Evolutionary conservation across 164 flowering plant genomes (phyloP).

Genomic region (Dillenia turbinata): DNA sequence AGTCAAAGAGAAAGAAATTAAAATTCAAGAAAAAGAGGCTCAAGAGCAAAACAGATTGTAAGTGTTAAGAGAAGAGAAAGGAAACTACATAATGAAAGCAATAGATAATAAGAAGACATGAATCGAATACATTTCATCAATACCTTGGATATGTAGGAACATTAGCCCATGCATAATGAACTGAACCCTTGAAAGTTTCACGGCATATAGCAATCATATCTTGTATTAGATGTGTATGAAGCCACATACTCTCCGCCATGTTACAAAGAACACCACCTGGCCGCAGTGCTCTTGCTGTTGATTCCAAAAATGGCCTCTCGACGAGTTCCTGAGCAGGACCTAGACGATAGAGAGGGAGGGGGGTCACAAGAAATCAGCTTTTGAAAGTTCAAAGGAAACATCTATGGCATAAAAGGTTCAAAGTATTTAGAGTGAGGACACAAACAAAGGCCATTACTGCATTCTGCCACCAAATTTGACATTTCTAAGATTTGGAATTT

Average conservation of each 20-base stretch:
- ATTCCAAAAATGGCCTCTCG: conserved; percentile 89
- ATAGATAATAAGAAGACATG: neutral
- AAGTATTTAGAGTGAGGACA: no score
- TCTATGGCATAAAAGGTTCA: neutral
- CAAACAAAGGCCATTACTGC: no score
- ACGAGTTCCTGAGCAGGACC: conserved; percentile 99
- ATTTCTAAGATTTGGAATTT: no score
- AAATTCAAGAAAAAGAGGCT: no score
- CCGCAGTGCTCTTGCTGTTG: conserved; percentile 70
- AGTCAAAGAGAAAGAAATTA: no score
- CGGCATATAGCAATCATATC: conserved; percentile 81
- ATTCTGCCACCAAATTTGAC: no score
- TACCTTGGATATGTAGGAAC: conserved; percentile 99
- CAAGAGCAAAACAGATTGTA: no score
- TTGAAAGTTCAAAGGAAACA: neutral
- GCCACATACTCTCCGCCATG: conserved; percentile 99
- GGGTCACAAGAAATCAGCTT: neutral
- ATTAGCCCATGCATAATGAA: conserved; percentile 95
- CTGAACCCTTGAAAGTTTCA: conserved; percentile 82
- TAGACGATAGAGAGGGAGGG: conserved; percentile 16
- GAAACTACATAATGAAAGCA: no score
- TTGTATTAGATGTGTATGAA: conserved; percentile 94
- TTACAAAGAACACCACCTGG: conserved; percentile 97
- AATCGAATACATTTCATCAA: neutral
- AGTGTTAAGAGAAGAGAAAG: neutral